Evolutionary conservation across 306 rosid genomes (phyloP), one percentile per base, ranked within the genome.

Genomic region (Neltuma alba): DNA sequence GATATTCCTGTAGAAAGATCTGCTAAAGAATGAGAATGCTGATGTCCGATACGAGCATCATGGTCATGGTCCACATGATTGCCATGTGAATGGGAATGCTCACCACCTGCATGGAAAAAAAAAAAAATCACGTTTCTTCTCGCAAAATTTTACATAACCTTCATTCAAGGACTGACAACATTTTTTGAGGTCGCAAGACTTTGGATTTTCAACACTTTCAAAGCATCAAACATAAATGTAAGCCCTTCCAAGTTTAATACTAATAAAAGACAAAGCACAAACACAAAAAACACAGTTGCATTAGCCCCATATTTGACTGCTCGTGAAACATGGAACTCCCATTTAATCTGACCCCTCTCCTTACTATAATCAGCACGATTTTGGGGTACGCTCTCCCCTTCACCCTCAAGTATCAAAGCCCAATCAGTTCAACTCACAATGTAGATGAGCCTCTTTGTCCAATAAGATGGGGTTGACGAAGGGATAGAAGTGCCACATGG

Each of bases 1-100:
- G 97, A 91, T 41, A 94, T 21, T 84, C 99, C 99, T 34, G 88
- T 89, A 60, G 95, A 89, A 72, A 94, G 97, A 87, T 92, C 99
- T 40, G 89, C 87, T 69, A 94, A 72, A 80, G 99, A 91, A 87
- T 94, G 99, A 15, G 97, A 64, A 81, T 94, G 97, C 31, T 81
- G 85, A 62, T 87, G 89, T 77, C 87, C 88, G 82, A 75, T 68
- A 80, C 75, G 85, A 86, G 65, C 86, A 55, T 78, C 86, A 66
- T 66, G 90, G 41, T 27, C 87, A 82, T 90, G 92, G 20, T 82
- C 84, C 7, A 10, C 88, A 80, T 92, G 91, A 79, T 80, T 76
- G 76, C 80, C 86, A 30, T 89, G 92, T 7, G 88, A 85, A 82
- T 88, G 91, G 25, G 94, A 86, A 78, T 89, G 92, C 78, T 79